Evolutionary conservation across 2,329 filamentous ascomycete genomes (phyloP).

Genomic region (Colletotrichum lentis): DNA sequence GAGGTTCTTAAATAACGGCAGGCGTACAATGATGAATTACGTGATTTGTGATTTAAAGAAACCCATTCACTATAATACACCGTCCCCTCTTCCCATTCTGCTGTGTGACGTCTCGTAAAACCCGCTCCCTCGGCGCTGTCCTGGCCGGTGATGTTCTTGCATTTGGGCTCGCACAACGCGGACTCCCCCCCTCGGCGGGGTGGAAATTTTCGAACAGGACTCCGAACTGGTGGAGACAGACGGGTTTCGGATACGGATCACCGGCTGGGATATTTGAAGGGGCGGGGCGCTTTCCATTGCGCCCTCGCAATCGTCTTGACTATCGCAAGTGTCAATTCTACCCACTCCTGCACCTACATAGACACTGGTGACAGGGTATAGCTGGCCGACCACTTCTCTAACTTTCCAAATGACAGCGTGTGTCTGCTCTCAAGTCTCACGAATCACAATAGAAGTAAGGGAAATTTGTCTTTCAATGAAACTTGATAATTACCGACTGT

Average conservation of each 20-base stretch:
- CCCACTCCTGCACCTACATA: background rate
- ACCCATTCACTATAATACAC: background rate
- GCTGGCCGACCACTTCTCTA: background rate
- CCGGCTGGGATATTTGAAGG: background rate
- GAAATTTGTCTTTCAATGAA: background rate
- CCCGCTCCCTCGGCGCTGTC: background rate
- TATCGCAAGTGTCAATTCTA: background rate
- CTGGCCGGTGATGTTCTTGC: background rate
- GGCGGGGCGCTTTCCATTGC: background rate
- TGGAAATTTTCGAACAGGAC: constrained; percentile 9
- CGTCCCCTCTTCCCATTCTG: background rate
- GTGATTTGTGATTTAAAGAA: constrained; percentile 32
- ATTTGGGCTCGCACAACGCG: too few species aligned
- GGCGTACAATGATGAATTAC: constrained; percentile 36
- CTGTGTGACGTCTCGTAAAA: background rate
- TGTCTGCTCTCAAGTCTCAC: background rate
- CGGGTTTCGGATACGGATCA: background rate
- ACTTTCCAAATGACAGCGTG: background rate
- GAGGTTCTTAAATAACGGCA: constrained; percentile 31
- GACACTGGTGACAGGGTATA: background rate
- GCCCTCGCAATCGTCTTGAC: background rate
- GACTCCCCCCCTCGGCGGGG: background rate
- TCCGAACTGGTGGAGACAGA: background rate
- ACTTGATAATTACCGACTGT: constrained; percentile 24
- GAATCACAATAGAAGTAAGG: too few species aligned